These are phyloP conservation scores for Linum trigynum DNA, from an alignment of 345 rosid species.

Conservation along the genomic window DNA sequence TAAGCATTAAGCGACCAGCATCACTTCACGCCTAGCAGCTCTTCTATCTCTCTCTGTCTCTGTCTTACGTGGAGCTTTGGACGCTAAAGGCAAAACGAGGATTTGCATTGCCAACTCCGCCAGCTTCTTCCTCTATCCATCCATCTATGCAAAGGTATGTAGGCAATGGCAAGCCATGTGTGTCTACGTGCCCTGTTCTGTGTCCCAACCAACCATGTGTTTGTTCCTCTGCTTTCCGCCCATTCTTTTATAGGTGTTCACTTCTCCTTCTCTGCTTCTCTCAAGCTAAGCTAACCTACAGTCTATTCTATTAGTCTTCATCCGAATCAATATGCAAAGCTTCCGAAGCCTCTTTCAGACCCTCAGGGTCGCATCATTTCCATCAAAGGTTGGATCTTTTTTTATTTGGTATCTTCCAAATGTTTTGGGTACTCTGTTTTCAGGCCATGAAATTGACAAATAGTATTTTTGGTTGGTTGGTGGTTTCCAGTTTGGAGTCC, in stretches of 20 bases:
- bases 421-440: not conserved
- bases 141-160: no score
- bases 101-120: not conserved
- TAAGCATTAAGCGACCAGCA: not conserved
- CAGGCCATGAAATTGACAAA: not conserved
- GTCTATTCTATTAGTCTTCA: not conserved
- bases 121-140: not conserved
- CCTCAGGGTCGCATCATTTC: not conserved
- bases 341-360: not conserved
- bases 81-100: not conserved
- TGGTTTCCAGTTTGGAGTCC: constrained; percentile 23
- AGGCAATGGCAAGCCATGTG: not conserved
- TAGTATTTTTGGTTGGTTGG: not conserved
- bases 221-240: not conserved
- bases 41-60: not conserved
- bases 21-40: not conserved
- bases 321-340: not conserved
- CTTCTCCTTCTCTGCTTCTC: not conserved
- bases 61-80: not conserved
- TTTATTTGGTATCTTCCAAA: not conserved
- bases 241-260: not conserved
- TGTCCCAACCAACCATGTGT: not conserved
- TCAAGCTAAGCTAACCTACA: not conserved
- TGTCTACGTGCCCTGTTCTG: not conserved
- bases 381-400: not conserved